Base-by-base conservation (phyloP, 78 protist species). In the Chrysochromulina parva region DNA sequence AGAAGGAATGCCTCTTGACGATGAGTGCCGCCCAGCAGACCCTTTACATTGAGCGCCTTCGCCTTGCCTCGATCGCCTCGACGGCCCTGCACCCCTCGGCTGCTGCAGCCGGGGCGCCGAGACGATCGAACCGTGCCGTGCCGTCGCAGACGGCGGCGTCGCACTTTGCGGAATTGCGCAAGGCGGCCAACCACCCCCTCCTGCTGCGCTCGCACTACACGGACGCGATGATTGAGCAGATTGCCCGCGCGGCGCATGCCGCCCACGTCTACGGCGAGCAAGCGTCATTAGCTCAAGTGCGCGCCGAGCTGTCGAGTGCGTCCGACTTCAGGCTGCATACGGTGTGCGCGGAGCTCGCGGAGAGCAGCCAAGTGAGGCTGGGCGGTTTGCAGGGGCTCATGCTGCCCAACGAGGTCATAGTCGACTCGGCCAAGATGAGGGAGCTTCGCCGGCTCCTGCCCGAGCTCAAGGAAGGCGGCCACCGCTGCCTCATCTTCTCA, bases 341-440 rank as follows among this genome's bases (percentile, higher is more conserved):
- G 73, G 10, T 13, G 38, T 66, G 73, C 73, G 47, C 9, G 47
- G 24, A 66, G 73, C 73, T 14, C 47, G 47, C 24, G 38, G 7
- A 58, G 24, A 38, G 38, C 38, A 38, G 38, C 38, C 71, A 65
- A 65, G 71, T 10, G n/a, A 4, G 10, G 19, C 71, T 65, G n/a
- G 19, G 52, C 38, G 54, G 38, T 38, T 57, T 74, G 19, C 28
- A 1, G 57, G 16, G 11, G n/a, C 84, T 74, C 84, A 0, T 5
- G n/a, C 84, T 74, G 26, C 55, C 84, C 14, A 1, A 22, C 55
- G 58, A 47, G 28, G 22, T 24, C 24, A 1, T 96, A 13, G 22
- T 65, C 26, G 97, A 92, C 71, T 88, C 95, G 22, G 96, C 96
- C 55, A 97, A 97, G 84, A 78, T 96, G 80, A 90, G 71, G 53